A percentile compares a stretch with the other conserved stretches of the same genome.
phyloP scores from a whole-genome alignment of 192 early-diverging fungal genomes.

The Lobosporangium transversale region DNA sequence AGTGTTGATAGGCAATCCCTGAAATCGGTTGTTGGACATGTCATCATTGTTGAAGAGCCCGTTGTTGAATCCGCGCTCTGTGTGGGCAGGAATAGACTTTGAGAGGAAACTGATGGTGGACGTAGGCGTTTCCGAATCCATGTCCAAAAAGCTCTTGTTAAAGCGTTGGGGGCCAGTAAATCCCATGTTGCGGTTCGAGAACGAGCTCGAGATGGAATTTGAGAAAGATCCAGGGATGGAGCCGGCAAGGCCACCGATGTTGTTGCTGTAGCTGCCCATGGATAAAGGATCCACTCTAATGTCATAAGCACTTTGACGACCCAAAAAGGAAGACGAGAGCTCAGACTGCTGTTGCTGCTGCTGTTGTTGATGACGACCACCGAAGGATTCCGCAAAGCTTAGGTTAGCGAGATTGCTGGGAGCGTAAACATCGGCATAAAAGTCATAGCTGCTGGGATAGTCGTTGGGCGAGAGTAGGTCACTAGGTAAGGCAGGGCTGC shows the following conservation, averaged over 20 bases:
- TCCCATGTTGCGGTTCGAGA: slow-evolving; percentile 43
- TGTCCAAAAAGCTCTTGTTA: slow-evolving; percentile 55
- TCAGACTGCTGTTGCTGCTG: slow-evolving; percentile 52
- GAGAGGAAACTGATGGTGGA: slow-evolving; percentile 56
- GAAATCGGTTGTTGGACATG: slow-evolving; percentile 53
- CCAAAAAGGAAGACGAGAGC: slow-evolving; percentile 36
- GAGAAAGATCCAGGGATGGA: slow-evolving; percentile 49
- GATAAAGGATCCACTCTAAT: slow-evolving; percentile 47
- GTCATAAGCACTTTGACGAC: slow-evolving; percentile 38
- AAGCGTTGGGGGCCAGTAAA: slow-evolving; percentile 47
- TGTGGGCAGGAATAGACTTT: slow-evolving; percentile 59
- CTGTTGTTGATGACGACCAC: slow-evolving; percentile 49
- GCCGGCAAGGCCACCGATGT: slow-evolving; percentile 40
- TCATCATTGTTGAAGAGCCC: slow-evolving; percentile 57
- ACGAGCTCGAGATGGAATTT: slow-evolving; percentile 40
- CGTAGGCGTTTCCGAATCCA: slow-evolving; percentile 33
- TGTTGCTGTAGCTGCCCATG: slow-evolving; percentile 51
- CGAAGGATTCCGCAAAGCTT: slow-evolving; percentile 56
- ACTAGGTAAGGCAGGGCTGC: slow-evolving; percentile 61
- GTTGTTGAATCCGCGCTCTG: slow-evolving; percentile 58
- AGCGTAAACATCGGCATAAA: slow-evolving; percentile 60
- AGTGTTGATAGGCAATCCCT: slow-evolving; percentile 58
- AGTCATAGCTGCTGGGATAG: slow-evolving; percentile 60
- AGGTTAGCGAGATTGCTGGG: slow-evolving; percentile 54
- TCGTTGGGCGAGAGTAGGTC: slow-evolving; percentile 66